Evolutionary conservation across 208 protist genomes (phyloP).

Genomic region (Acanthamoeba castellanii): DNA sequence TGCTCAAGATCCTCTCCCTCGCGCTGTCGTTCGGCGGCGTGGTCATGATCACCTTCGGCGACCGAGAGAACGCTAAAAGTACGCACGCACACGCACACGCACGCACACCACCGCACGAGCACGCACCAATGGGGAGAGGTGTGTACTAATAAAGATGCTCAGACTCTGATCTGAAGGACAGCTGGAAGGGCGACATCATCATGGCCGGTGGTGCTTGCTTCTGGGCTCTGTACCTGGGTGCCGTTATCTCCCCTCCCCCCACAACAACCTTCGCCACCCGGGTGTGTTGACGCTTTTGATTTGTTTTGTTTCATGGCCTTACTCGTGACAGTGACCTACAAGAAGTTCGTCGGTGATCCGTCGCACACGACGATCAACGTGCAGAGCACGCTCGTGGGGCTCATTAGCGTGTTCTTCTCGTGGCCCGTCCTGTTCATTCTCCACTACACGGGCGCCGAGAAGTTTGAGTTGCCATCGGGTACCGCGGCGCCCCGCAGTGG

Average conservation of each 20-base stretch:
- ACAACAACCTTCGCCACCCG: not conserved
- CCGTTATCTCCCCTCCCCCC: not conserved
- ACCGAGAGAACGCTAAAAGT: not conserved
- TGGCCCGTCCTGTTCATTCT: constrained; percentile 24
- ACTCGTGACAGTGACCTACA: constrained; percentile 2
- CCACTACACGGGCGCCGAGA: constrained; percentile 8
- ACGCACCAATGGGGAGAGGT: too few species aligned
- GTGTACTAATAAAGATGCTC: not conserved
- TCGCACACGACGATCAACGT: constrained; percentile 23
- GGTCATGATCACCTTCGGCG: constrained; percentile 24
- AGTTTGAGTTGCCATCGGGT: constrained; percentile 9
- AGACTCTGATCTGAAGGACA: not conserved
- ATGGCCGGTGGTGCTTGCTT: constrained; percentile 15
- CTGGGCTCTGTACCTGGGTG: constrained; percentile 18
- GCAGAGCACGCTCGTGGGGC: constrained; percentile 6
- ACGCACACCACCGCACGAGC: too few species aligned
- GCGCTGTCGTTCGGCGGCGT: constrained; percentile 1
- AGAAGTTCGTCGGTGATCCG: constrained; percentile 33
- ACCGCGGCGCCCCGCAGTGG: not conserved
- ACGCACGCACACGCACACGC: not conserved
- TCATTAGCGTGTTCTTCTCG: constrained; percentile 42
- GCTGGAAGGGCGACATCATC: constrained; percentile 42
- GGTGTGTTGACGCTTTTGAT: not conserved
- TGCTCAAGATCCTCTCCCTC: constrained; percentile 14
- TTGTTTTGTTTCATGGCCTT: too few species aligned